A percentile compares a stretch with the other conserved stretches of the same genome.
phyloP scores from a whole-genome alignment of 805 yeast species.

The Myxozyma nipponensis region DNA sequence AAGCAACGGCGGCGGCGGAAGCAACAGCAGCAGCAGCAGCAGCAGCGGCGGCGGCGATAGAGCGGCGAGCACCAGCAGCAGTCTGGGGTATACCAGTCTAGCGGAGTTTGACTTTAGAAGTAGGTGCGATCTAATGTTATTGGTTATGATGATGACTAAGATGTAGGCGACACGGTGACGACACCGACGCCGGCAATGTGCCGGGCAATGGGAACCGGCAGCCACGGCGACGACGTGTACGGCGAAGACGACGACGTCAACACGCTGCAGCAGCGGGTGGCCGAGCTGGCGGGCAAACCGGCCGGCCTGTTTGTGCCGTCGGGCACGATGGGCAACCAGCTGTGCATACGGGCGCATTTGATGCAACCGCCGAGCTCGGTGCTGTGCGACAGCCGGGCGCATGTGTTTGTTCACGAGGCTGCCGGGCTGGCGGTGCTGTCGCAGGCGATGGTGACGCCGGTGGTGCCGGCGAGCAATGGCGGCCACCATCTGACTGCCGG shows the following conservation, averaged over 20 bases:
- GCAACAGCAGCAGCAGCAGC: too few relatives aligned
- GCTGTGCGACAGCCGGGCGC: slow-evolving; percentile 81
- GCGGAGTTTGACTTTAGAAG: slow-evolving; percentile 24
- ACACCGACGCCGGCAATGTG: slow-evolving; percentile 77
- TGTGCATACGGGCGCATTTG: slow-evolving; percentile 72
- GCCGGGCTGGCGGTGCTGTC: slow-evolving; percentile 87
- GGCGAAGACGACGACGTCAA: slow-evolving; percentile 72
- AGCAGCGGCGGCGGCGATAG: neutral
- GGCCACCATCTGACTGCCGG: slow-evolving; percentile 64
- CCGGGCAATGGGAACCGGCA: slow-evolving; percentile 51
- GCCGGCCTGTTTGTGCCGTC: slow-evolving; percentile 80
- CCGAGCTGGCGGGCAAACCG: slow-evolving; percentile 70
- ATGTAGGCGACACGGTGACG: slow-evolving; percentile 70
- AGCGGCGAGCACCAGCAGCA: neutral
- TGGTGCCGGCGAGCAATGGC: slow-evolving; percentile 67
- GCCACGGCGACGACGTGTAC: slow-evolving; percentile 87
- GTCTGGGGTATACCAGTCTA: slow-evolving; percentile 4
- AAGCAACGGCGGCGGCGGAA: too few relatives aligned
- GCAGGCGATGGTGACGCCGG: slow-evolving; percentile 87
- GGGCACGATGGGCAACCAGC: slow-evolving; percentile 88
- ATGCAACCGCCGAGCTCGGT: slow-evolving; percentile 84
- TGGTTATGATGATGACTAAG: neutral
- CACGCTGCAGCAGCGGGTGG: slow-evolving; percentile 59
- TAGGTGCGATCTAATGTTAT: neutral
- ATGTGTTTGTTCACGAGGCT: slow-evolving; percentile 79